phyloP scores from a whole-genome alignment of 2,329 filamentous ascomycete species.

The Talaromyces sp. region DNA sequence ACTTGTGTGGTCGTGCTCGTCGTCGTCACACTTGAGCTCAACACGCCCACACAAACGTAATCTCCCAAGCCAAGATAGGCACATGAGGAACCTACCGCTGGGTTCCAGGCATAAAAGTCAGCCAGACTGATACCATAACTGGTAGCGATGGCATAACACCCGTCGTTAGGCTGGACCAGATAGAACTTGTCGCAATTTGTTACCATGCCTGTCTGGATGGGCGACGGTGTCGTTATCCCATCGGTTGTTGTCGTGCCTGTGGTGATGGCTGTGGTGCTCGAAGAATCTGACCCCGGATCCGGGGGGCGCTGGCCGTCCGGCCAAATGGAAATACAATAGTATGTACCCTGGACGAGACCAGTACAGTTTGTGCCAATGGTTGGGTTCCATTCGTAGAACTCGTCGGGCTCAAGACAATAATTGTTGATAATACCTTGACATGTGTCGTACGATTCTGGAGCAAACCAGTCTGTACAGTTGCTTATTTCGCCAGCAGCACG shows the following conservation, averaged over 20 bases:
- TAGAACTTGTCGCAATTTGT: neutral
- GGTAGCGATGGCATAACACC: neutral
- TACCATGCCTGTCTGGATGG: neutral
- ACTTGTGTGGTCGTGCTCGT: neutral
- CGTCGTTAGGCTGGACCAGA: neutral
- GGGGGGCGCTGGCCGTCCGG: no score
- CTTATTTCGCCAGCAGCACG: neutral
- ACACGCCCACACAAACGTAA: no score
- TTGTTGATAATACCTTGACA: neutral
- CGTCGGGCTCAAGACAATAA: neutral
- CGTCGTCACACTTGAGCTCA: neutral
- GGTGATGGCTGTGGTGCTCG: no score
- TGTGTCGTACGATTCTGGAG: neutral
- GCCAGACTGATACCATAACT: neutral
- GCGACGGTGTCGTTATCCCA: neutral
- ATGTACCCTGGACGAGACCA: slow-evolving; percentile 20
- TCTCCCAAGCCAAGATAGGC: no score
- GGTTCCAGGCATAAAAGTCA: slow-evolving; percentile 20
- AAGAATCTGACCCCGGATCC: no score
- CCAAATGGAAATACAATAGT: slow-evolving; percentile 18
- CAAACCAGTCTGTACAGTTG: neutral
- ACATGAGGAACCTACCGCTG: no score
- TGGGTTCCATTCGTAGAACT: slow-evolving; percentile 22
- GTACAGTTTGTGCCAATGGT: slow-evolving; percentile 22
- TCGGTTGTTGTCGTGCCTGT: neutral